phyloP scores from a whole-genome alignment of 208 protist genomes.

The Acanthamoeba sp. region DNA sequence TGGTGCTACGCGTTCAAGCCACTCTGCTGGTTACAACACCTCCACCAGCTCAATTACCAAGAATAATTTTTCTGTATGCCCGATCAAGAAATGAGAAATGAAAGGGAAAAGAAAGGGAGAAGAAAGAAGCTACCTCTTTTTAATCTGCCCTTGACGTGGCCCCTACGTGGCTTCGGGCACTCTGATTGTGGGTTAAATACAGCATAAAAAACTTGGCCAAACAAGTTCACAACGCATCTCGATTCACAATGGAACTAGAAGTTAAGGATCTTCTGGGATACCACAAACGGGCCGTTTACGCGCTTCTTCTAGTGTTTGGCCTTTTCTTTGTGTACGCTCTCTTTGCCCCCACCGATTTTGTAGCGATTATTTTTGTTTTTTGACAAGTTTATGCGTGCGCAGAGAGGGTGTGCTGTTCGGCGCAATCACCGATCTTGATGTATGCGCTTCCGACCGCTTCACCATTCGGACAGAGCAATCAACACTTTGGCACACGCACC shows the following conservation, averaged over 20 bases:
- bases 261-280: constrained; percentile 11
- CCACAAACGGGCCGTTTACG: constrained; percentile 22
- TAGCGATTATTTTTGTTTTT: background rate
- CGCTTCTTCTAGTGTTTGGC: background rate
- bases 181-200: no score
- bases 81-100: constrained; percentile 25
- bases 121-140: background rate
- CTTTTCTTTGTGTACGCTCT: background rate
- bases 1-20: background rate
- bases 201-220: no score
- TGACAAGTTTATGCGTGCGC: background rate
- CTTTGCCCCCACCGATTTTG: background rate
- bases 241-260: background rate
- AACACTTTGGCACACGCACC: constrained; percentile 22
- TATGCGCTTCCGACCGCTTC: constrained; percentile 1
- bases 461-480: background rate
- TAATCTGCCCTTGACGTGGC: background rate
- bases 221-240: background rate
- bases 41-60: no score
- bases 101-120: background rate
- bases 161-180: background rate
- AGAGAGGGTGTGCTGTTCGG: constrained; percentile 16
- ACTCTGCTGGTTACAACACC: no score
- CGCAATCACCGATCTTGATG: background rate
- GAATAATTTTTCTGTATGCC: no score